Percentiles rank a stretch among this genome's conserved stretches.
These are phyloP conservation scores for Nidula niveotomentosa DNA, from an alignment of 1,284 basidiomycete genomes.

Conservation along the genomic window DNA sequence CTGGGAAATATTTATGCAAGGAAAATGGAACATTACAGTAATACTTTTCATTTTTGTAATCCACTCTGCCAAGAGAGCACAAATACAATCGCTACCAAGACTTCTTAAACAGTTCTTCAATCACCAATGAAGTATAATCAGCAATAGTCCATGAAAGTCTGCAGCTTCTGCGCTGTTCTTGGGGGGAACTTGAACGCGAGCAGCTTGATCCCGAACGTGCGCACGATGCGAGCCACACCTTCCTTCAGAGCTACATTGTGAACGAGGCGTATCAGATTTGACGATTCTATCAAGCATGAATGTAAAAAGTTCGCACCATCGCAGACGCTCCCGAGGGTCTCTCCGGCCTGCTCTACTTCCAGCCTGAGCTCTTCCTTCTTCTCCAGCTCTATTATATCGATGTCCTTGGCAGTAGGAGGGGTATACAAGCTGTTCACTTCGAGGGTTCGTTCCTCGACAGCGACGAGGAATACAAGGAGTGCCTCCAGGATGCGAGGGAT, in stretches of 20 bases:
- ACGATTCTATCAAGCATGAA: not conserved
- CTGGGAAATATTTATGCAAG: too few relatives aligned
- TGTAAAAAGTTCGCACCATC: slow-evolving; percentile 49
- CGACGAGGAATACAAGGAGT: slow-evolving; percentile 62
- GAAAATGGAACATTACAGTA: too few relatives aligned
- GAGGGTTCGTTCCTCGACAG: slow-evolving; percentile 61
- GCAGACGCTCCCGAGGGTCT: slow-evolving; percentile 51
- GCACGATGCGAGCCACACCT: slow-evolving; percentile 63
- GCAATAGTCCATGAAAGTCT: slow-evolving; percentile 69
- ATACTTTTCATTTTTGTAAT: too few relatives aligned
- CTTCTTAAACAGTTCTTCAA: too few relatives aligned
- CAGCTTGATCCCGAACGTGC: slow-evolving; percentile 76
- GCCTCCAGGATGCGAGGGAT: slow-evolving; percentile 81
- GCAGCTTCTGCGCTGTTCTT: slow-evolving; percentile 60
- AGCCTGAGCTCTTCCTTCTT: slow-evolving; percentile 31
- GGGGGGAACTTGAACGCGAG: slow-evolving; percentile 78
- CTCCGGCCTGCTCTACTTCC: slow-evolving; percentile 52
- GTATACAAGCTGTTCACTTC: slow-evolving; percentile 34
- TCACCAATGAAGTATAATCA: slow-evolving; percentile 2
- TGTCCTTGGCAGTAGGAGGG: slow-evolving; percentile 9
- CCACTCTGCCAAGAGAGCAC: too few relatives aligned
- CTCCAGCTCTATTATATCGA: slow-evolving; percentile 27
- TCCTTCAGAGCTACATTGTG: slow-evolving; percentile 58
- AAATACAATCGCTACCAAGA: too few relatives aligned
- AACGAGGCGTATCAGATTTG: too few relatives aligned